phyloP scores from a whole-genome alignment of 495 filamentous ascomycete genomes.

The Tuber magnatum region DNA sequence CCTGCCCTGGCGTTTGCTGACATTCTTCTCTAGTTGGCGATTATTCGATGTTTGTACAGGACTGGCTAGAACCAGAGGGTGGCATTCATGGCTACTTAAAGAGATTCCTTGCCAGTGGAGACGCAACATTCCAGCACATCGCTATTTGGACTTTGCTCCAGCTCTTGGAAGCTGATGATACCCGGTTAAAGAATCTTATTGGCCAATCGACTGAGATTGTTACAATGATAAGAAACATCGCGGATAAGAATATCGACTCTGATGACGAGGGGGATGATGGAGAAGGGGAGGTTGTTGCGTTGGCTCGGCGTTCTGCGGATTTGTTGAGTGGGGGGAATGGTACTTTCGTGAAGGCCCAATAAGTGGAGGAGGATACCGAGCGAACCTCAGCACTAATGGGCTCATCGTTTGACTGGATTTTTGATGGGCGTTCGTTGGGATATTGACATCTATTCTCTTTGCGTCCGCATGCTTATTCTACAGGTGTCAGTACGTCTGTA shows the following conservation, averaged over 20 bases:
- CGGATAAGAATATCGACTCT: conserved; percentile 81
- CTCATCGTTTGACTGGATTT: not conserved
- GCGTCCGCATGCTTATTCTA: not conserved
- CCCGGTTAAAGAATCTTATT: conserved; percentile 73
- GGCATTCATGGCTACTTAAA: conserved; percentile 92
- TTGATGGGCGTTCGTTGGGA: not conserved
- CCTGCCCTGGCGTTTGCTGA: conserved; percentile 26
- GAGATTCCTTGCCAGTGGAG: conserved; percentile 85
- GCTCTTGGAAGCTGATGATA: conserved; percentile 87
- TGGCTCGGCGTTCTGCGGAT: conserved; percentile 83
- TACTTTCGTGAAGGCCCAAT: conserved; percentile 27
- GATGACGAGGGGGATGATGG: conserved; percentile 81
- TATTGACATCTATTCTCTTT: conserved; percentile 3
- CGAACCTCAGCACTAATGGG: not conserved
- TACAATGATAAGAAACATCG: conserved; percentile 80
- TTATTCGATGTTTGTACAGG: conserved; percentile 88
- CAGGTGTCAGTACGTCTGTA: not conserved
- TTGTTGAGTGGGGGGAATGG: conserved; percentile 48
- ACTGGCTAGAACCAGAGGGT: conserved; percentile 86
- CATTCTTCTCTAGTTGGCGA: conserved; percentile 62
- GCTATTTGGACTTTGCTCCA: conserved; percentile 97
- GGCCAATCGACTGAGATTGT: conserved; percentile 81
- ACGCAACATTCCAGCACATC: conserved; percentile 97
- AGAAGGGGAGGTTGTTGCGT: conserved; percentile 79
- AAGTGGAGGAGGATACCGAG: conserved; percentile 8